A percentile compares a stretch with the other conserved stretches of the same genome.
phyloP scores from a whole-genome alignment of 257 asterid genomes.

The Ilex aquifolium region DNA sequence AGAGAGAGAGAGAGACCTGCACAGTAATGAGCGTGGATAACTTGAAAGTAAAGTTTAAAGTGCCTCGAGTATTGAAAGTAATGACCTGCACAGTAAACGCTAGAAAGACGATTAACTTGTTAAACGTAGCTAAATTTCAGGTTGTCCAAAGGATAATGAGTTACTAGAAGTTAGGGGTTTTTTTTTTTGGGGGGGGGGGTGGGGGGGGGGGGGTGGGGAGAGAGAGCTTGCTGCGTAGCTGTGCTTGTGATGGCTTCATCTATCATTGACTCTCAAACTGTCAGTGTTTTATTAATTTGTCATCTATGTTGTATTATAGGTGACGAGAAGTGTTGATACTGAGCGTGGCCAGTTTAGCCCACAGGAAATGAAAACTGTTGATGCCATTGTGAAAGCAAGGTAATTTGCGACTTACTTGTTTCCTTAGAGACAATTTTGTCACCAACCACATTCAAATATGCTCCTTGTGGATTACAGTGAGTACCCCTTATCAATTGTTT shows the following conservation, averaged over 20 bases:
- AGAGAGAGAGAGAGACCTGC: no score
- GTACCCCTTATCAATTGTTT: conserved; percentile 73
- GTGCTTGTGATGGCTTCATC: not conserved
- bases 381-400: conserved; percentile 97
- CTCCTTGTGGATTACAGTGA: conserved; percentile 37
- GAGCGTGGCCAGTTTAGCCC: conserved; percentile 69
- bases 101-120: no score
- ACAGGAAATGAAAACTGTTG: conserved; percentile 88
- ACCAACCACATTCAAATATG: not conserved
- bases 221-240: not conserved
- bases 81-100: no score
- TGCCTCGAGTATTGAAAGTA: no score
- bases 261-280: not conserved
- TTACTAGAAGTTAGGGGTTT: no score
- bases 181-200: not conserved
- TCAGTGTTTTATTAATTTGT: not conserved
- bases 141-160: no score
- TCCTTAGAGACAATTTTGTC: not conserved
- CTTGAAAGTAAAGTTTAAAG: no score
- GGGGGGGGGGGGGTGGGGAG: not conserved
- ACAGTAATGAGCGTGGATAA: no score
- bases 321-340: conserved; percentile 92
- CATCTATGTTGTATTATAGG: conserved; percentile 26
- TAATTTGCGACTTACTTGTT: conserved; percentile 16
- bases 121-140: no score